Evolutionary conservation across 768 basidiomycete genomes (phyloP), one percentile per base, ranked within the genome.

Genomic region (Sutorius australiensis): DNA sequence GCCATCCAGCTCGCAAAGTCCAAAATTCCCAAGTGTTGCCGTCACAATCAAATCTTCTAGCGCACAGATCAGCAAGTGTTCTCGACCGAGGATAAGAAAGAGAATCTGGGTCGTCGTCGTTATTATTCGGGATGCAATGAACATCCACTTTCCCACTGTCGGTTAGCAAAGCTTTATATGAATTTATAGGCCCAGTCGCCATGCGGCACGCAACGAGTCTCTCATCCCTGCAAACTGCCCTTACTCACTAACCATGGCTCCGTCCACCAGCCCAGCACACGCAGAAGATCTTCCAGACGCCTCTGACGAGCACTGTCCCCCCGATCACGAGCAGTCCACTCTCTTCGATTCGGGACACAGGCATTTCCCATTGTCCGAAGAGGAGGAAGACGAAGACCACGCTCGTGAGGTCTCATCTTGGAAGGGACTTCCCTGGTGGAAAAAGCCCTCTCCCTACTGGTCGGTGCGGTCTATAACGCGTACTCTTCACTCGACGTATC

Each of bases 391-490:
- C 11, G 56, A 63, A 30, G 50, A 52, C 3, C 71, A 75, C 40
- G 62, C 60, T 19, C 65, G 67, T 33, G 62, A 68, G 33, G 49
- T 65, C 14, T 42, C 47, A 0, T 57, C 62, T 44, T 61, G 69
- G 55, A 61, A 65, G 52, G 57, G 37, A 3, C 72, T 77, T 42
- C 84, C 87, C 3, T 91, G 89, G 88, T 90, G 85, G 80, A 88
- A 75, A 70, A 73, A 78, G 38, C 87, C 89, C 3, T 89, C 88
- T 0, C 77, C 87, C 0, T 78, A 75, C 72, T 91, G 89, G 90
- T 89, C 57, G 59, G 81, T 71, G 11, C 27, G 3, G 50, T 16
- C 32, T 47, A n/a, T 34, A 7, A 19, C 10, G 14, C 16, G 21
- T 30, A 9, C 39, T 3, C 13, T n/a, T 36, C 7, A 9, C 30